phyloP scores from a whole-genome alignment of 805 yeast species.

The Isabelozyma rhagii region DNA sequence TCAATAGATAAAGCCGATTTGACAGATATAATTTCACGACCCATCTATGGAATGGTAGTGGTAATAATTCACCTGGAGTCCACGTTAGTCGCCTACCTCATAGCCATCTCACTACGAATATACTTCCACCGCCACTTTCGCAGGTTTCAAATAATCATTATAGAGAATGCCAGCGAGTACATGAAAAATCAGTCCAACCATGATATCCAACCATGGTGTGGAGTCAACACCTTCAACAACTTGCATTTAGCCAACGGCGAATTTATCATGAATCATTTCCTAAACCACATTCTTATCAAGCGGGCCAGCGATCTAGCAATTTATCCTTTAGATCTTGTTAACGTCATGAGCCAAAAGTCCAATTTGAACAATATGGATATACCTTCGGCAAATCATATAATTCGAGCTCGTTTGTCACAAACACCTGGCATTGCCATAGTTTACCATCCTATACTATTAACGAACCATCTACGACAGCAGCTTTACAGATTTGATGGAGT shows the following conservation, averaged over 20 bases:
- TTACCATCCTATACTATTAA: conserved; percentile 13
- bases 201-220: conserved; percentile 25
- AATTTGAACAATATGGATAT: conserved; percentile 3
- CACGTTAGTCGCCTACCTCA: conserved; percentile 12
- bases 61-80: conserved; percentile 6
- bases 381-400: conserved; percentile 1
- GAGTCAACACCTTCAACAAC: conserved; percentile 16
- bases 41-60: neutral
- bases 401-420: neutral
- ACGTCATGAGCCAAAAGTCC: neutral
- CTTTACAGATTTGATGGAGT: conserved; percentile 2
- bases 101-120: conserved; percentile 12
- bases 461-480: conserved; percentile 4
- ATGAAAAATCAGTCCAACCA: neutral
- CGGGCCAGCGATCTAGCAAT: neutral
- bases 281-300: conserved; percentile 1
- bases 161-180: conserved; percentile 5
- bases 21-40: neutral
- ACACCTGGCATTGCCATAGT: conserved; percentile 8
- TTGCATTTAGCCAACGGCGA: conserved; percentile 7
- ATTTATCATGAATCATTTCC: conserved; percentile 3
- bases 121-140: conserved; percentile 7
- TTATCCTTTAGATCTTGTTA: neutral
- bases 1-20: too few relatives aligned
- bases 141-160: conserved; percentile 10